Conservation (phyloP, 306 rosid genomes). For the Pterocarpus macrocarpus region DNA sequence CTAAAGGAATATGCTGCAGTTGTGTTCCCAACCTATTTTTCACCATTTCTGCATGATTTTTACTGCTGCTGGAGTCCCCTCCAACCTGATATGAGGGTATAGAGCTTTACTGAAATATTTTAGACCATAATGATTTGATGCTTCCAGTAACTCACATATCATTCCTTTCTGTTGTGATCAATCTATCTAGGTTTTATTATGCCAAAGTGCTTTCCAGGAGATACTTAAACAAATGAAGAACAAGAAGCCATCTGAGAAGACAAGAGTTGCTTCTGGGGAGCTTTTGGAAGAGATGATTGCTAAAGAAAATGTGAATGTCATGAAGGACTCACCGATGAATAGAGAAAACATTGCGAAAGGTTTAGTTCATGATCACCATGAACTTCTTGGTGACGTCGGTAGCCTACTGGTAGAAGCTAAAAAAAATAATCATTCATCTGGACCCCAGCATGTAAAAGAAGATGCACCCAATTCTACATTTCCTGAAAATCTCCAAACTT, state of each 20-base stretch:
- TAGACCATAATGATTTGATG: constrained; percentile 3
- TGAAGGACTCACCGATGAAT: constrained; percentile 55
- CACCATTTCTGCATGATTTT: constrained; percentile 89
- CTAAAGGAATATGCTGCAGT: constrained; percentile 77
- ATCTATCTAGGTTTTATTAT: constrained; percentile 73
- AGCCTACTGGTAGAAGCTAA: no score
- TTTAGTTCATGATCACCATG: constrained; percentile 22
- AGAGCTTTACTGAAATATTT: constrained; percentile 28
- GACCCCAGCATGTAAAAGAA: constrained; percentile 56
- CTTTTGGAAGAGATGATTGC: constrained; percentile 61
- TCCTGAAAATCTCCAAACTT: constrained; percentile 63
- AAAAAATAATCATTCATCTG: constrained; percentile 54
- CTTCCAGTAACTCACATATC: constrained; percentile 29
- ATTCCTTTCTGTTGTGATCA: constrained; percentile 17
- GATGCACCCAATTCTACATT: constrained; percentile 58
- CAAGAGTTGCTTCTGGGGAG: constrained; percentile 50
- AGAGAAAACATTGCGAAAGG: constrained; percentile 67
- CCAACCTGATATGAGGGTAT: constrained; percentile 95
- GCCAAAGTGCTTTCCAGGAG: constrained; percentile 91
- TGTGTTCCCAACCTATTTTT: constrained; percentile 90
- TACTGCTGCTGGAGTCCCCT: constrained; percentile 93
- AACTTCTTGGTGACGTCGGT: no score
- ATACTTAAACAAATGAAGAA: constrained; percentile 90
- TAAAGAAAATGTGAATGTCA: constrained; percentile 64
- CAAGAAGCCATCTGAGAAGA: constrained; percentile 59